phyloP scores from a whole-genome alignment of 2,329 filamentous ascomycete genomes.

The Aspergillus sp. region DNA sequence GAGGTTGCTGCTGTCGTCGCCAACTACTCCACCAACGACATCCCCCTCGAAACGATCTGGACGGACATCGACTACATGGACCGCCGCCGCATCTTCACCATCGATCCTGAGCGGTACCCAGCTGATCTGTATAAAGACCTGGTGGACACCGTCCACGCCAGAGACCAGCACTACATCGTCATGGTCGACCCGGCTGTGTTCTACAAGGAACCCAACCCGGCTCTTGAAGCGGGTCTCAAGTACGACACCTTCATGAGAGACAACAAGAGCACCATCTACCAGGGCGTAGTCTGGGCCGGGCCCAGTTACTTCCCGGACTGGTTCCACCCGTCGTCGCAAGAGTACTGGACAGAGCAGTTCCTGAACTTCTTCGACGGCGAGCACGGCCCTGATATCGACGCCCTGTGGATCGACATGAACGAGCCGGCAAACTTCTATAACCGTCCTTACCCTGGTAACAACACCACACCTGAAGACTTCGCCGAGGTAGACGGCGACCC shows the following conservation, averaged over 20 bases:
- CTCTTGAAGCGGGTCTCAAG: conserved; percentile 50
- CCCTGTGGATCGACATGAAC: conserved; percentile 74
- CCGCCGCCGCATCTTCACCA: conserved; percentile 39
- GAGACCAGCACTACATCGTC: conserved; percentile 69
- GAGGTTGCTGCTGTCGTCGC: conserved; percentile 44
- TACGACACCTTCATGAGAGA: conserved; percentile 54
- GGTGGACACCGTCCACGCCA: conserved; percentile 64
- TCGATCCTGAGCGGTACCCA: conserved; percentile 43
- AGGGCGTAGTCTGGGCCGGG: conserved; percentile 76
- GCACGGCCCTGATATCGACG: conserved; percentile 72
- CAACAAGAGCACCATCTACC: conserved; percentile 55
- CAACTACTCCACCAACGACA: conserved; percentile 43
- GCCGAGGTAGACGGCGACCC: conserved; percentile 45
- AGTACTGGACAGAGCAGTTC: conserved; percentile 72
- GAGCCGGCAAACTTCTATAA: conserved; percentile 56
- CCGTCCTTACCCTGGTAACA: conserved; percentile 52
- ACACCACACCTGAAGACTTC: conserved; percentile 55
- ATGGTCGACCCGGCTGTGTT: conserved; percentile 68
- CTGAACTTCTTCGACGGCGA: conserved; percentile 61
- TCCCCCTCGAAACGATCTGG: conserved; percentile 49
- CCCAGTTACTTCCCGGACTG: conserved; percentile 73
- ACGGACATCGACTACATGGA: conserved; percentile 48
- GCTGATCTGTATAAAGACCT: conserved; percentile 51
- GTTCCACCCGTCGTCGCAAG: conserved; percentile 64
- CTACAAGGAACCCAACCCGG: conserved; percentile 45